These are phyloP conservation scores for Crithidia expoeki DNA, from an alignment of 208 protist genomes.

Conservation along the genomic window DNA sequence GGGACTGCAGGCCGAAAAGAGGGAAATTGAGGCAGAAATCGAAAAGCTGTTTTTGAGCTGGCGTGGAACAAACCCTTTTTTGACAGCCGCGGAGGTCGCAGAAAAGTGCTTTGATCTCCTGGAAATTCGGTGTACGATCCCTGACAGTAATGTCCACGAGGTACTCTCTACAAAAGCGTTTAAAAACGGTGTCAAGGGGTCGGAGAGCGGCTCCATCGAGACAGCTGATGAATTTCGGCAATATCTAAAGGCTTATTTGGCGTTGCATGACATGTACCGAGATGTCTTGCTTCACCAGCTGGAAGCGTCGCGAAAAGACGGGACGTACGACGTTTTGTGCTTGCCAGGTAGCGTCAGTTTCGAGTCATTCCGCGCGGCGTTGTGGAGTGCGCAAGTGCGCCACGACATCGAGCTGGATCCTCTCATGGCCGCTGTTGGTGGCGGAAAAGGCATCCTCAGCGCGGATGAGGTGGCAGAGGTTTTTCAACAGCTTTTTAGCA, in stretches of 20 bases:
- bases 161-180: conserved; percentile 39
- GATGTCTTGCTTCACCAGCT: conserved; percentile 32
- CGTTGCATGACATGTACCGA: conserved; percentile 41
- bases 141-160: conserved; percentile 40
- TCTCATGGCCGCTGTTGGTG: conserved; percentile 10
- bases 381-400: conserved; percentile 19
- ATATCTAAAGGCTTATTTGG: conserved; percentile 36
- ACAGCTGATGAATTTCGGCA: conserved; percentile 25
- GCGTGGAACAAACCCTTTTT: conserved; percentile 13
- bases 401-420: conserved; percentile 25
- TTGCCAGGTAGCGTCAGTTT: conserved; percentile 17
- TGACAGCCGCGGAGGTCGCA: conserved; percentile 27
- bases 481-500: conserved; percentile 11
- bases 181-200: conserved; percentile 14
- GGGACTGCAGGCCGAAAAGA: conserved; percentile 24
- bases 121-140: conserved; percentile 31
- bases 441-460: conserved; percentile 14
- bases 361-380: conserved; percentile 12
- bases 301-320: neutral
- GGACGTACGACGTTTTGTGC: conserved; percentile 6
- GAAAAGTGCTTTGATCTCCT: conserved; percentile 38
- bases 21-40: conserved; percentile 25
- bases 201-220: conserved; percentile 15
- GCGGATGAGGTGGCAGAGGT: conserved; percentile 14
- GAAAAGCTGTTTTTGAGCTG: conserved; percentile 34